Evolutionary conservation across 2,329 filamentous ascomycete genomes (phyloP).

Genomic region (Aspergillus tanneri): DNA sequence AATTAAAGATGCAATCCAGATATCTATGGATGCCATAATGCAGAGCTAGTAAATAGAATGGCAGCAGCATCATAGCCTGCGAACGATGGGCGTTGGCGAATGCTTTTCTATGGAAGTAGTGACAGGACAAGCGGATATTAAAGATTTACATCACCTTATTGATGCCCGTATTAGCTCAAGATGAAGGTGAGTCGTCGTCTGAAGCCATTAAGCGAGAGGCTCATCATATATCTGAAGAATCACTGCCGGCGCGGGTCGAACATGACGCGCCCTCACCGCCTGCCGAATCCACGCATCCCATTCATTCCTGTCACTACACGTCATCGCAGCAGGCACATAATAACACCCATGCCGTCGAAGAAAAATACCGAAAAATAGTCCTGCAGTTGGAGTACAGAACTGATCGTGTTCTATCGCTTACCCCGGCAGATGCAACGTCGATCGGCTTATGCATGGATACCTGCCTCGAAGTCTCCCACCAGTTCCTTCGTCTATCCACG

Average conservation of each 20-base stretch:
- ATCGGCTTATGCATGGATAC: constrained; percentile 11
- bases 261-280: neutral
- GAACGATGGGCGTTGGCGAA: no score
- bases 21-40: constrained; percentile 24
- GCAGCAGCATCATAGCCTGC: no score
- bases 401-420: neutral
- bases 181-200: no score
- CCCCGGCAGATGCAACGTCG: constrained; percentile 16
- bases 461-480: neutral
- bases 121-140: no score
- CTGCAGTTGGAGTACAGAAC: no score
- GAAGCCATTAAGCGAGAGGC: neutral
- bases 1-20: constrained; percentile 28
- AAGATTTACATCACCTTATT: no score
- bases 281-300: neutral
- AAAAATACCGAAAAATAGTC: no score
- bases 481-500: constrained; percentile 3
- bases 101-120: no score
- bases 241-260: neutral
- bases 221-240: neutral
- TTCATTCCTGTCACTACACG: neutral
- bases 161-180: no score
- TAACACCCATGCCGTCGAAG: no score
- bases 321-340: neutral
- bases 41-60: constrained; percentile 11